These are phyloP conservation scores for Leccinum sublutescens DNA, from an alignment of 768 basidiomycete genomes.

Conservation along the genomic window DNA sequence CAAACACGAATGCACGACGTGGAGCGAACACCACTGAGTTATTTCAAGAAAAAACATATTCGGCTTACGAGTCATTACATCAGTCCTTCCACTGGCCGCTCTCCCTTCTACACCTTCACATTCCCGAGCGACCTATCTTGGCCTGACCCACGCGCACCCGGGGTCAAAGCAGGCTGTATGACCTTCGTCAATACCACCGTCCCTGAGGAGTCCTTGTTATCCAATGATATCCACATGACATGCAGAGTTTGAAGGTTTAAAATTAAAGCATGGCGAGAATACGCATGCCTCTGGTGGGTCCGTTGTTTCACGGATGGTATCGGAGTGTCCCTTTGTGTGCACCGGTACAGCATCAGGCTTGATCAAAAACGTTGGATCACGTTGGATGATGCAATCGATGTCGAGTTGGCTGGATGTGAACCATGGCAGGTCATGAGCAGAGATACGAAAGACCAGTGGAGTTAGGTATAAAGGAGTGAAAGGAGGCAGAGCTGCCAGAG, in stretches of 20 bases:
- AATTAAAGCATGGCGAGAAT: background rate
- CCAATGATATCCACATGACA: background rate
- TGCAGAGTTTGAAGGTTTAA: background rate
- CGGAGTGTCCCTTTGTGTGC: background rate
- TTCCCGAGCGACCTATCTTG: slow-evolving; percentile 4
- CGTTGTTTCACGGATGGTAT: background rate
- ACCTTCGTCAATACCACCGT: background rate
- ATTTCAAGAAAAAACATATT: slow-evolving; percentile 6
- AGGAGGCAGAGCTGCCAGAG: slow-evolving; percentile 7
- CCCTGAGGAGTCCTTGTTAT: background rate
- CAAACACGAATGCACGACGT: background rate
- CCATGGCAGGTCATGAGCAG: slow-evolving; percentile 6
- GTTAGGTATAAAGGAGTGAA: slow-evolving; percentile 11
- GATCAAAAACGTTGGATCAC: slow-evolving; percentile 4
- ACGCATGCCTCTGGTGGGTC: background rate
- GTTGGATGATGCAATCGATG: slow-evolving; percentile 7
- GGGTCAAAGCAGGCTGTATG: background rate
- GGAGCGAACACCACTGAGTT: background rate
- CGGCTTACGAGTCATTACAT: slow-evolving; percentile 18
- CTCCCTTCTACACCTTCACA: background rate
- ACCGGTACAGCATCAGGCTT: slow-evolving; percentile 1
- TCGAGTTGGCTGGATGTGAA: background rate
- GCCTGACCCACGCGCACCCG: background rate
- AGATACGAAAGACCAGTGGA: slow-evolving; percentile 4
- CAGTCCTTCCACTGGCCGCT: background rate